These are phyloP conservation scores for Penicillium bialowiezense DNA, from an alignment of 495 filamentous ascomycete species.

Conservation along the genomic window DNA sequence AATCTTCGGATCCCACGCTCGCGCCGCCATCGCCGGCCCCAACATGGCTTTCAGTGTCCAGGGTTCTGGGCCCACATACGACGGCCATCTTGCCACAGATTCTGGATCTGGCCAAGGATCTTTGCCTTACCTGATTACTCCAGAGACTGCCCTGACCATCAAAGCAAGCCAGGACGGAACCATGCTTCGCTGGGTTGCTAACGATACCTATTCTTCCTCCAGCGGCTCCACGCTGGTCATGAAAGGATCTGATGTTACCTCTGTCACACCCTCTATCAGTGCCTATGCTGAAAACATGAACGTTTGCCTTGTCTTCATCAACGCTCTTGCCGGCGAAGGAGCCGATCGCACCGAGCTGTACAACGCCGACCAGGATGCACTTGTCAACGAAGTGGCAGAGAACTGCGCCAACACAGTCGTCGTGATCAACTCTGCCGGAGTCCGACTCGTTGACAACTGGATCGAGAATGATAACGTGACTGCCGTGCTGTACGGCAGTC, in stretches of 20 bases:
- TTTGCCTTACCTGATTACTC: slow-evolving; percentile 51
- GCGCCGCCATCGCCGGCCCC: slow-evolving; percentile 57
- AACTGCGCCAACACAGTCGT: slow-evolving; percentile 68
- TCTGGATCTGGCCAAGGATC: slow-evolving; percentile 28
- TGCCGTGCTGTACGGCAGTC: slow-evolving; percentile 69
- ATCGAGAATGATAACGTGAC: slow-evolving; percentile 59
- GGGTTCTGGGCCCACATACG: slow-evolving; percentile 42
- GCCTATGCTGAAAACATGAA: slow-evolving; percentile 54
- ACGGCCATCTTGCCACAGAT: slow-evolving; percentile 21
- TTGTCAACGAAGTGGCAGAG: slow-evolving; percentile 55
- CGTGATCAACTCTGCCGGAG: slow-evolving; percentile 37
- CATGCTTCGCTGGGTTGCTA: slow-evolving; percentile 35
- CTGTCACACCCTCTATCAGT: slow-evolving; percentile 8
- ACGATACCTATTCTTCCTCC: slow-evolving; percentile 42
- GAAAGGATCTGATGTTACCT: slow-evolving; percentile 13
- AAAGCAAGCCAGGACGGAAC: slow-evolving; percentile 54
- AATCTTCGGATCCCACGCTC: slow-evolving; percentile 64
- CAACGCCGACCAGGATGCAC: slow-evolving; percentile 48
- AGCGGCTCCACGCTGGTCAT: slow-evolving; percentile 9
- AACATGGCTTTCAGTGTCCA: slow-evolving; percentile 44
- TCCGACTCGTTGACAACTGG: slow-evolving; percentile 40
- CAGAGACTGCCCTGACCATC: slow-evolving; percentile 54
- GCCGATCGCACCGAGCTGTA: slow-evolving; percentile 53
- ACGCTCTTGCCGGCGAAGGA: slow-evolving; percentile 54
- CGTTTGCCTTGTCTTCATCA: slow-evolving; percentile 58